Base-by-base conservation (phyloP, 257 asterid genomes). In the Fraxinus quadrangulata region DNA sequence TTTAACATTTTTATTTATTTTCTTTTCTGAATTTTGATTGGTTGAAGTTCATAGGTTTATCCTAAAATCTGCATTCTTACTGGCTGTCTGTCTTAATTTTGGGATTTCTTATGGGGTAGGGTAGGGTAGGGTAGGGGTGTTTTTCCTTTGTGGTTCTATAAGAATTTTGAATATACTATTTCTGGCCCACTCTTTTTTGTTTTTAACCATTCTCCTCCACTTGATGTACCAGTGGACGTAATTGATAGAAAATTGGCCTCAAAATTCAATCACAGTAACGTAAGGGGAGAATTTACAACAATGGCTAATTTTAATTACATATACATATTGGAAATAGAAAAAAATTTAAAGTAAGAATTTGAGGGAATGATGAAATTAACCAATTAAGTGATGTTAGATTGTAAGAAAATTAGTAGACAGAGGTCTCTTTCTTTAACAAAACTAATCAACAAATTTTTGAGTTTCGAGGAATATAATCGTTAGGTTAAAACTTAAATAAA, bases 181-280 rank as follows among this genome's bases (percentile, higher is more conserved):
- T 83, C 90, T 87, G 94, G 94, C 86, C 96, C 96, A 78, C 3
- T 73, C 13, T n/a, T 19, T 73, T 74, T 31, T 34, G 51, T 71
- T 82, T 78, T 79, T 47, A 74, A 66, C 73, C 39, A 51, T 70
- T 82, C 70, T 80, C 71, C 47, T 36, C 87, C 87, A 84, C 85
- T 84, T 73, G 78, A 80, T 80, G 63, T 59, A 47, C 12, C 69
- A 36, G 75, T 69, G 75, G 83, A 67, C 40, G 65, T 70, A 47
- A 45, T 75, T 79, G 78, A 40, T 74, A 17, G 16, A 72, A 83
- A 77, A 40, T 61, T 72, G 23, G 68, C 81, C 78, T 75, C 54
- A 47, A 49, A 54, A 37, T 84, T 67, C 47, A 0, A 19, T 69
- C 37, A 10, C 11, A 1, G 16, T 31, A 67, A 36, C 40, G 6